Percentiles rank a stretch among this genome's conserved stretches.
Evolutionary conservation across 208 protist species (phyloP).

Genomic region (Crithidia brevicula): DNA sequence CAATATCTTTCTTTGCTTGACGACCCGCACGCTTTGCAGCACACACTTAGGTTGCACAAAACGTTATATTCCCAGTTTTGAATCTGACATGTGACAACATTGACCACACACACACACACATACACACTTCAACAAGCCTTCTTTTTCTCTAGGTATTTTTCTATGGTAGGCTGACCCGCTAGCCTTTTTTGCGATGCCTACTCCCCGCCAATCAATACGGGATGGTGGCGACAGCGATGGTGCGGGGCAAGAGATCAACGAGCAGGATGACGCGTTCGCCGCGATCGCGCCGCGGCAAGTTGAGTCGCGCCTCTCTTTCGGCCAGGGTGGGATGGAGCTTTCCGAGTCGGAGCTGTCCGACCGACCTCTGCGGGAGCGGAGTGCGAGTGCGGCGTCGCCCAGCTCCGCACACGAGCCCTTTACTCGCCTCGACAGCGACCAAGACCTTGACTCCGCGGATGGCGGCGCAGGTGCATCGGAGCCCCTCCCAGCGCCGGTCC

Average conservation of each 20-base stretch:
- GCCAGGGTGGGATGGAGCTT: conserved; percentile 25
- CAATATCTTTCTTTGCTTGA: no score
- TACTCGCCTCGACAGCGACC: conserved; percentile 3
- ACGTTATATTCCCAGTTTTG: no score
- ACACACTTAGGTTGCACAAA: no score
- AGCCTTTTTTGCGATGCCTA: no score
- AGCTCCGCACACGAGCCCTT: conserved; percentile 7
- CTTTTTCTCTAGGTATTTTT: not conserved
- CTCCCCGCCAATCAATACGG: not conserved
- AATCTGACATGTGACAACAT: no score
- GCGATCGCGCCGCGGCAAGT: conserved; percentile 1
- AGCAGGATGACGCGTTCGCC: not conserved
- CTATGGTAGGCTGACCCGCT: no score
- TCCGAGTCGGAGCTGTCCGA: conserved; percentile 33
- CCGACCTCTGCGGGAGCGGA: conserved; percentile 15
- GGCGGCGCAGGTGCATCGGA: not conserved
- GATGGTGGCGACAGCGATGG: not conserved
- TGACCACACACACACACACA: no score
- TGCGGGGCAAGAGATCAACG: not conserved
- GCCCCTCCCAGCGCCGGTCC: not conserved
- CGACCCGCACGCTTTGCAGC: no score
- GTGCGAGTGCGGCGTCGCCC: not conserved
- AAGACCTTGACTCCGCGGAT: not conserved
- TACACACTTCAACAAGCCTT: no score
- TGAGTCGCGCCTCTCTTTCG: conserved; percentile 29